Conservation (phyloP, 2,329 filamentous ascomycete species). For the Zalaria sp. region DNA sequence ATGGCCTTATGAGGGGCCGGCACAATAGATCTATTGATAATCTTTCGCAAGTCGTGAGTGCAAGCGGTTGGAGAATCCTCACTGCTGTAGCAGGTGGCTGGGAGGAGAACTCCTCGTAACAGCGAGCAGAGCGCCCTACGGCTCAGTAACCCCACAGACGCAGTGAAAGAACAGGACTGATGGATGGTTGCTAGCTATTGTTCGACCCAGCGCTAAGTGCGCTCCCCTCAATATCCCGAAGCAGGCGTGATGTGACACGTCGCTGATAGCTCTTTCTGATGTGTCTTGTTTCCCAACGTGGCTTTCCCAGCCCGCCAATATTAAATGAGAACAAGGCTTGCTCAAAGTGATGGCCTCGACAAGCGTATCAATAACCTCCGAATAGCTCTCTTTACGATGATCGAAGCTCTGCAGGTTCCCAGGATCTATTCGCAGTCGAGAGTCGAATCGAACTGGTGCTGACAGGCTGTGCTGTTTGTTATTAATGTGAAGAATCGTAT, state of each 20-base stretch:
- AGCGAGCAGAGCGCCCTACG: neutral
- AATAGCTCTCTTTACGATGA: too few relatives aligned
- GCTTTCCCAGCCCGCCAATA: too few relatives aligned
- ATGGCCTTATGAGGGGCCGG: neutral
- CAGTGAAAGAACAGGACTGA: constrained; percentile 16
- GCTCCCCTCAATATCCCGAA: neutral
- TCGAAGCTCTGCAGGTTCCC: too few relatives aligned
- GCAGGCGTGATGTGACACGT: neutral
- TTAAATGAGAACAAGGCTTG: too few relatives aligned
- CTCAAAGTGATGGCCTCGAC: too few relatives aligned
- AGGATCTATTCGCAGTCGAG: too few relatives aligned
- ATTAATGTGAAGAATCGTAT: too few relatives aligned
- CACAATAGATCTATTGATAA: constrained; percentile 1
- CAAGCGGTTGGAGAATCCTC: neutral
- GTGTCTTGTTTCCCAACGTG: too few relatives aligned
- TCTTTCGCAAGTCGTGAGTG: neutral
- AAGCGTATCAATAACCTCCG: too few relatives aligned
- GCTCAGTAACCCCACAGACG: neutral
- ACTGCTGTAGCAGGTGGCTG: neutral
- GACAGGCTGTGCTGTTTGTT: too few relatives aligned
- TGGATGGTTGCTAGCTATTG: constrained; percentile 36
- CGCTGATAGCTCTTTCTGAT: constrained; percentile 1
- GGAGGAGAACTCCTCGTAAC: neutral
- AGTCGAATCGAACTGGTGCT: too few relatives aligned
- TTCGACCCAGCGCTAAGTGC: constrained; percentile 3